phyloP scores from a whole-genome alignment of 371 early-diverging fungal genomes.

The Mucor circinelloides region DNA sequence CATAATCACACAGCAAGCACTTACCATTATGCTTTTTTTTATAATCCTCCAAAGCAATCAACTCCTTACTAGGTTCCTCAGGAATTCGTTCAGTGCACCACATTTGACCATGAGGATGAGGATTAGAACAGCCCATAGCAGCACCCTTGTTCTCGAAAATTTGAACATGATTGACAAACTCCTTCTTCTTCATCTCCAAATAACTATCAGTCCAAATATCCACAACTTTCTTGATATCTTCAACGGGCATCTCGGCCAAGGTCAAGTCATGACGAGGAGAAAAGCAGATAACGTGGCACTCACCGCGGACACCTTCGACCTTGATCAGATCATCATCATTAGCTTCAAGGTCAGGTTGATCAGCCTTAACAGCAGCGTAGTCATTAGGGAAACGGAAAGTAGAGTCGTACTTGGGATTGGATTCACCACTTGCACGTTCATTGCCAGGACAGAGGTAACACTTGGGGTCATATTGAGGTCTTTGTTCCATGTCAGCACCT shows the following conservation, averaged over 20 bases:
- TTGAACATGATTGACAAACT: conserved; percentile 76
- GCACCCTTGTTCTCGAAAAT: conserved; percentile 97
- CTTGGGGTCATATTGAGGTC: conserved; percentile 71
- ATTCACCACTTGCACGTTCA: conserved; percentile 70
- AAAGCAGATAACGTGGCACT: conserved; percentile 90
- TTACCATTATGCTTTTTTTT: conserved; percentile 38
- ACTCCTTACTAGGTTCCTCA: conserved; percentile 74
- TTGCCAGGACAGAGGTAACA: conserved; percentile 93
- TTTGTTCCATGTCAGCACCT: conserved; percentile 40
- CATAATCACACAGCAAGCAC: conserved; percentile 86
- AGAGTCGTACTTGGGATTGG: conserved; percentile 75
- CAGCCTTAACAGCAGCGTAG: conserved; percentile 81
- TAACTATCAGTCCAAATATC: conserved; percentile 74
- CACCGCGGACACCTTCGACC: conserved; percentile 75
- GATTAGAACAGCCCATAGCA: conserved; percentile 95
- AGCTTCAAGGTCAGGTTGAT: conserved; percentile 56
- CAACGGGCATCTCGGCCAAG: conserved; percentile 78
- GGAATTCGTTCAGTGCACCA: conserved; percentile 91
- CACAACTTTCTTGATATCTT: conserved; percentile 71
- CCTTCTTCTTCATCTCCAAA: conserved; percentile 43
- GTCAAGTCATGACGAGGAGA: conserved; percentile 88
- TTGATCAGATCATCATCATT: conserved; percentile 53
- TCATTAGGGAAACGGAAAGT: conserved; percentile 90
- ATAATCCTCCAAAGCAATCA: conserved; percentile 63
- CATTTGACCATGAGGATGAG: conserved; percentile 91